These are phyloP conservation scores for Schizosaccharomyces lindneri DNA, from an alignment of 805 yeast genomes.

Conservation along the genomic window DNA sequence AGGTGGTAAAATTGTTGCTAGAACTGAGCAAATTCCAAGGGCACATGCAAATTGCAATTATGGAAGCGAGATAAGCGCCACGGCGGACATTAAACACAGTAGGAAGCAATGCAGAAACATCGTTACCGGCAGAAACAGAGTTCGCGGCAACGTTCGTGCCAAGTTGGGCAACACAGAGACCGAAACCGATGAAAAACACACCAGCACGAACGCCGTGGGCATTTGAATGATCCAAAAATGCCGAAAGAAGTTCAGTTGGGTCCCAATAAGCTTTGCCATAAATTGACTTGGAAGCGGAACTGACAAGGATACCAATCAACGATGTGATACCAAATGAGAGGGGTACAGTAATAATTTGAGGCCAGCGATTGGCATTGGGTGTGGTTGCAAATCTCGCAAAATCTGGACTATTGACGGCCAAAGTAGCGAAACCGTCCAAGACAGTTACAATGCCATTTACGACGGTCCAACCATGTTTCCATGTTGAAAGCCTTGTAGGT, in stretches of 20 bases:
- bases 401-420: conserved; percentile 72
- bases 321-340: conserved; percentile 57
- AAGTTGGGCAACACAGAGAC: conserved; percentile 43
- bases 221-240: conserved; percentile 4
- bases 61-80: conserved; percentile 21
- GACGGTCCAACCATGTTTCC: conserved; percentile 53
- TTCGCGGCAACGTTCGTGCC: conserved; percentile 42
- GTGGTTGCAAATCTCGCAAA: conserved; percentile 51
- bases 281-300: conserved; percentile 13
- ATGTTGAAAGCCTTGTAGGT: conserved; percentile 20
- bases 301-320: conserved; percentile 60
- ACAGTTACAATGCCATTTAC: conserved; percentile 28
- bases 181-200: conserved; percentile 7
- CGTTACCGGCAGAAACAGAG: conserved; percentile 20
- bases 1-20: conserved; percentile 16
- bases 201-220: conserved; percentile 9
- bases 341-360: conserved; percentile 41
- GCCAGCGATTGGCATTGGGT: conserved; percentile 19
- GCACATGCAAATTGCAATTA: conserved; percentile 14
- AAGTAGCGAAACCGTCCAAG: conserved; percentile 27
- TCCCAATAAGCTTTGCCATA: conserved; percentile 8
- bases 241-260: conserved; percentile 5
- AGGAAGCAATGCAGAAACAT: conserved; percentile 16
- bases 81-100: conserved; percentile 19
- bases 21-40: conserved; percentile 21